A percentile compares a stretch with the other conserved stretches of the same genome.
Evolutionary conservation across 192 early-diverging fungal species (phyloP).

Genomic region (Backusella macrospora): DNA sequence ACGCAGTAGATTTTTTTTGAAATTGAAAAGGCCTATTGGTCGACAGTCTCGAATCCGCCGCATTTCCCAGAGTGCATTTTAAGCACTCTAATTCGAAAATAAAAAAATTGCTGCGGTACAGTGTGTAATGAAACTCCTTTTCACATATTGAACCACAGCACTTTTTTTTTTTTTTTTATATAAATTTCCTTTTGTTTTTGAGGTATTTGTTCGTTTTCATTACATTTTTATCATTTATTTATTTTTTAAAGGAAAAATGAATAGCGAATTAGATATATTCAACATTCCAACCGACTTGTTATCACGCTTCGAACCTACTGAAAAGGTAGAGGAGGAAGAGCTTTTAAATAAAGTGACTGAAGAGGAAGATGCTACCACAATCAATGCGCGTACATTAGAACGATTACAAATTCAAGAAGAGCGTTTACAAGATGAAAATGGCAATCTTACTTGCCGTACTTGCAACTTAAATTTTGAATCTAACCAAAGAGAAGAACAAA

Average conservation of each 20-base stretch:
- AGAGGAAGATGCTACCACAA: background rate
- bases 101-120: too few species aligned
- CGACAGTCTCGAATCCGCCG: too few species aligned
- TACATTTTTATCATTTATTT: background rate
- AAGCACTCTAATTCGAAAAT: too few species aligned
- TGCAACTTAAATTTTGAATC: slow-evolving; percentile 45
- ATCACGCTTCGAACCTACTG: background rate
- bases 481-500: slow-evolving; percentile 41
- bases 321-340: background rate
- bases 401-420: slow-evolving; percentile 27
- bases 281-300: slow-evolving; percentile 19
- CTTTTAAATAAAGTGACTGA: background rate
- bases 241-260: background rate
- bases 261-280: background rate
- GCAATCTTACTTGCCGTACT: slow-evolving; percentile 44
- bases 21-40: too few species aligned
- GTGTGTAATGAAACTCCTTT: too few species aligned
- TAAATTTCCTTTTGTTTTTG: too few species aligned
- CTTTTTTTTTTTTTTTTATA: too few species aligned
- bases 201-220: background rate
- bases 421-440: slow-evolving; percentile 13
- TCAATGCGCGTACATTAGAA: slow-evolving; percentile 15
- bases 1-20: too few species aligned
- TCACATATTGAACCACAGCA: too few species aligned
- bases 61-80: too few species aligned